Evolutionary conservation across 2,329 filamentous ascomycete genomes (phyloP).

Genomic region (Alternaria postmessia): DNA sequence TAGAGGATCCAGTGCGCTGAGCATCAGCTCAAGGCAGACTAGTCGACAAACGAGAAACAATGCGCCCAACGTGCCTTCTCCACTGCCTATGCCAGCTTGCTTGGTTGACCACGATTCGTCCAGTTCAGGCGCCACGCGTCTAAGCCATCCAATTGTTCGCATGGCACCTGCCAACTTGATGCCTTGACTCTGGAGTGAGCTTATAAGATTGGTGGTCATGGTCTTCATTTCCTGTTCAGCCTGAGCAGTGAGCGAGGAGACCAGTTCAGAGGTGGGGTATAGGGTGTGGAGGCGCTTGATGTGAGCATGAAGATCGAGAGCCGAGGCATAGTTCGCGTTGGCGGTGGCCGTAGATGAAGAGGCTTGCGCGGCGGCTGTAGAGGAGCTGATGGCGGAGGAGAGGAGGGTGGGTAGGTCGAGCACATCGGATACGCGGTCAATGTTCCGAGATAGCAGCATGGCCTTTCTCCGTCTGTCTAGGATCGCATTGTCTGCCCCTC

Average conservation of each 20-base stretch:
- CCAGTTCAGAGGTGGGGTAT: conserved; percentile 79
- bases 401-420: conserved; percentile 88
- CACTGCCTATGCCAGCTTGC: conserved; percentile 43
- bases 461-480: conserved; percentile 79
- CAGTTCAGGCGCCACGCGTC: conserved; percentile 84
- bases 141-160: conserved; percentile 89
- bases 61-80: conserved; percentile 76
- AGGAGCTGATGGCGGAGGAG: conserved; percentile 75
- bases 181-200: conserved; percentile 75
- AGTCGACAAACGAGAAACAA: conserved; percentile 89
- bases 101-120: conserved; percentile 55
- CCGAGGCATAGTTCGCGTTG: conserved; percentile 81
- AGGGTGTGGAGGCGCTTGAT: conserved; percentile 84
- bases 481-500: conserved; percentile 69
- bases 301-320: conserved; percentile 91
- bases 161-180: conserved; percentile 91
- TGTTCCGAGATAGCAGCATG: conserved; percentile 82
- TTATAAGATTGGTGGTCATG: conserved; percentile 85
- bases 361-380: conserved; percentile 60
- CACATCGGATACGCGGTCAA: conserved; percentile 88
- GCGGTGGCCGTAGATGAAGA: conserved; percentile 41
- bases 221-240: conserved; percentile 88
- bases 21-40: conserved; percentile 77
- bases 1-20: conserved; percentile 84
- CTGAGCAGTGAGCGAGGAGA: conserved; percentile 76